phyloP scores from a whole-genome alignment of 2,329 filamentous ascomycete species.

The Fusarium nematophilum region DNA sequence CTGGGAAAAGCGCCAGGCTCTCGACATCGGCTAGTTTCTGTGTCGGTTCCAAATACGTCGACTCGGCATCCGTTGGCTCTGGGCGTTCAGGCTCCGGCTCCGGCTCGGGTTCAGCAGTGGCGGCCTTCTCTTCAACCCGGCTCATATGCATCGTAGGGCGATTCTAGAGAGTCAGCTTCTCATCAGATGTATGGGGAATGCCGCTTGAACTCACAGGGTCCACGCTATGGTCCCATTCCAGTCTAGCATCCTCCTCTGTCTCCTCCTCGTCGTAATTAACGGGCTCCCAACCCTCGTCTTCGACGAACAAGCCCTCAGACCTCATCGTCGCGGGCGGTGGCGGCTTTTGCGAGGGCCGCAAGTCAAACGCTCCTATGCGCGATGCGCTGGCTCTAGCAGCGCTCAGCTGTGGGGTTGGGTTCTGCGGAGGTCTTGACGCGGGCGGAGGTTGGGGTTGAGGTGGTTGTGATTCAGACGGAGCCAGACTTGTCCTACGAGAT shows the following conservation, averaged over 20 bases:
- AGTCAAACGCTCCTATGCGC: conserved; percentile 54
- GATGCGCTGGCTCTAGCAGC: conserved; percentile 50
- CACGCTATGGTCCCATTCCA: conserved; percentile 80
- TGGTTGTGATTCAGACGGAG: conserved; percentile 49
- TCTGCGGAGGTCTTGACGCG: conserved; percentile 45
- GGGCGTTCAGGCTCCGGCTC: conserved; percentile 34
- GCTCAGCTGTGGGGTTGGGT: conserved; percentile 49
- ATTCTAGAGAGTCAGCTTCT: conserved; percentile 54
- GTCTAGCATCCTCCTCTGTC: conserved; percentile 72
- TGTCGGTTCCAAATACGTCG: conserved; percentile 71
- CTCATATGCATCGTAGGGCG: conserved; percentile 57
- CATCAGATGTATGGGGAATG: conserved; percentile 4
- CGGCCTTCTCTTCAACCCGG: conserved; percentile 48
- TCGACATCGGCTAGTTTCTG: conserved; percentile 78
- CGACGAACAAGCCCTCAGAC: conserved; percentile 78
- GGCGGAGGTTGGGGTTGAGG: conserved; percentile 38
- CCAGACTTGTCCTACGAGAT: conserved; percentile 57
- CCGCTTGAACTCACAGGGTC: conserved; percentile 63
- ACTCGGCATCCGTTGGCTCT: conserved; percentile 43
- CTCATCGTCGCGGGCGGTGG: conserved; percentile 68
- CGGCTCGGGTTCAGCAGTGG: conserved; percentile 16
- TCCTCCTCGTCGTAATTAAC: conserved; percentile 69
- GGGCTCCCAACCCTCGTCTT: conserved; percentile 82
- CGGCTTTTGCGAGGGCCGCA: conserved; percentile 65
- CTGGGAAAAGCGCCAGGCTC: conserved; percentile 57